Base-by-base conservation (phyloP, 2,329 filamentous ascomycete species). In the Colletotrichum echinochloae region DNA sequence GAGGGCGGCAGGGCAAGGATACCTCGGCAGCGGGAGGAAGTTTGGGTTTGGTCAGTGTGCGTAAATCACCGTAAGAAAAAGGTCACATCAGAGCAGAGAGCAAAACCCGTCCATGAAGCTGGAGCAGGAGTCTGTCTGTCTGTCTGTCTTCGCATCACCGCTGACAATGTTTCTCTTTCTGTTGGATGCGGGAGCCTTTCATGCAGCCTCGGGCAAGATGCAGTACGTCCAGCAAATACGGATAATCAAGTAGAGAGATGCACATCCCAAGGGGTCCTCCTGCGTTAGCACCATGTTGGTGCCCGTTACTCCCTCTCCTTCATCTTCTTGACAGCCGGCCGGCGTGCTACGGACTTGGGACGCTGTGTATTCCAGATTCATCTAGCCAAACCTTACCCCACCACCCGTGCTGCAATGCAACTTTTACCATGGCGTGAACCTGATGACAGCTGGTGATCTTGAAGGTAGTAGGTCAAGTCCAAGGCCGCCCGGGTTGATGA, bases 1-100 rank as follows among this genome's bases (percentile, higher is more conserved):
- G 49, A 44, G 11, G 28, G 9, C n/a, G 55, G 5, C 20, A n/a
- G 18, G 41, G 44, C 64, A 61, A 56, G 67, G 67, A 63, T 67
- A 23, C 55, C 44, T 33, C 46, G n/a, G 26, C 30, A 3, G 46
- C 16, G 56, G 60, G 23, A 41, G 23, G 28, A 59, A 65, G 28
- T 56, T 64, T 56, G 23, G 33, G 44, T 11, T 48, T 51, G 63
- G 46, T 44, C 46, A 41, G 54, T 64, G 65, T 56, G 60, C 48
- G 48, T 30, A 51, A 28, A 28, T 28, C 26, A 20, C 16, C 16
- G 18, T 8, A 30, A 33, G 49, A 7, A 16, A n/a, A 8, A 5
- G 18, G 26, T 20, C 44, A 61, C 44, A n/a, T 3, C 30, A 30
- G 30, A 26, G 44, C 28, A 49, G 41, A 41, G 44, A 26, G 59